Evolutionary conservation across 1,139 yeast species (phyloP).

Genomic region (Tardiomyces digboiensis): DNA sequence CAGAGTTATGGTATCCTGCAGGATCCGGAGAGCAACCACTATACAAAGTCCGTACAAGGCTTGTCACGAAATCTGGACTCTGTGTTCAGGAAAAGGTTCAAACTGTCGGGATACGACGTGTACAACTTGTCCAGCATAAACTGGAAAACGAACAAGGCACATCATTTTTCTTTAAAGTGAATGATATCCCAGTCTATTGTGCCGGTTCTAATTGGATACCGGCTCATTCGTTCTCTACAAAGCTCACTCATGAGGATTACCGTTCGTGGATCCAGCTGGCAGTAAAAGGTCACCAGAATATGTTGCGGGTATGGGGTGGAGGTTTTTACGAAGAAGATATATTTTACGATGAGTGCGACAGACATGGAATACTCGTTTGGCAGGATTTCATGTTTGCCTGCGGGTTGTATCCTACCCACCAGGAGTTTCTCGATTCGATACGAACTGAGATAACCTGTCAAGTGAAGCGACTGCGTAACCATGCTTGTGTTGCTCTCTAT

Average conservation of each 20-base stretch:
- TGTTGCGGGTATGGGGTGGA: constrained; percentile 43
- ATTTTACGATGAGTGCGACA: constrained; percentile 37
- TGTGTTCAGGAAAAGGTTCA: constrained; percentile 6
- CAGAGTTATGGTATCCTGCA: constrained; percentile 36
- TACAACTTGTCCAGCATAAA: constrained; percentile 32
- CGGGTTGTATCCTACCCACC: constrained; percentile 36
- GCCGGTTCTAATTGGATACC: constrained; percentile 44
- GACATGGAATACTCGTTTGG: constrained; percentile 37
- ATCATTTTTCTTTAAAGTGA: constrained; percentile 34
- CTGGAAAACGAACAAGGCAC: constrained; percentile 28
- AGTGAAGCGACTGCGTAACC: constrained; percentile 31
- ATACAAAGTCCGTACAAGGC: constrained; percentile 20
- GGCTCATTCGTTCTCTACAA: constrained; percentile 32
- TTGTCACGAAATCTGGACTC: constrained; percentile 6
- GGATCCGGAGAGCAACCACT: constrained; percentile 31
- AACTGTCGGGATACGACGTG: constrained; percentile 30
- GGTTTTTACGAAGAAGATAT: constrained; percentile 35
- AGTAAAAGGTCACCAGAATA: constrained; percentile 33
- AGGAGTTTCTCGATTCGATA: constrained; percentile 26
- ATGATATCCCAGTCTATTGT: constrained; percentile 30
- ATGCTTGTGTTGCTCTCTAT: constrained; percentile 17
- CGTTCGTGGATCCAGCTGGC: constrained; percentile 27
- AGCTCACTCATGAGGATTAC: constrained; percentile 28
- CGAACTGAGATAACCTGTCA: constrained; percentile 29
- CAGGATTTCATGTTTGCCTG: constrained; percentile 48